Evolutionary conservation across 352 stramenopile species (phyloP).

Genomic region (Phytophthora chlamydospora): DNA sequence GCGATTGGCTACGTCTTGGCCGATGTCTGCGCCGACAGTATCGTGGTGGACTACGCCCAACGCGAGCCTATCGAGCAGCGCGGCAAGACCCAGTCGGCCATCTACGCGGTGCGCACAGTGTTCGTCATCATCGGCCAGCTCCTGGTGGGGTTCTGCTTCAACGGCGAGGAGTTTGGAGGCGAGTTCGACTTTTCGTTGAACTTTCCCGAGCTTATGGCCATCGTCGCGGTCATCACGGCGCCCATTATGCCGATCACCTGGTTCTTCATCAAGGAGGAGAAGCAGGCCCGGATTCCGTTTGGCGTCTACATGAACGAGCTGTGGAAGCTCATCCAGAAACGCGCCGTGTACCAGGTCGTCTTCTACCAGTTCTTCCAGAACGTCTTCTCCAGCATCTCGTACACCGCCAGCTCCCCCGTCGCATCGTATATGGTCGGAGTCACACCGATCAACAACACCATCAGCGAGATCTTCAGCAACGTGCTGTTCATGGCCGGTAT

Average conservation of each 20-base stretch:
- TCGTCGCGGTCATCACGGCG: constrained; percentile 30
- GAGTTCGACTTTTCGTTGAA: constrained; percentile 49
- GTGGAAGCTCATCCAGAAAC: constrained; percentile 43
- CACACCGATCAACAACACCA: constrained; percentile 40
- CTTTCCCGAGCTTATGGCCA: constrained; percentile 41
- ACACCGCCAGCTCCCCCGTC: constrained; percentile 33
- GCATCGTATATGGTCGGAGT: constrained; percentile 38
- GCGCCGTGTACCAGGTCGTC: constrained; percentile 52
- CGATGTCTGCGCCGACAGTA: constrained; percentile 60
- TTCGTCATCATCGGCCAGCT: constrained; percentile 36
- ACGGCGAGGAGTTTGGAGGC: constrained; percentile 52
- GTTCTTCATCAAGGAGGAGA: constrained; percentile 51
- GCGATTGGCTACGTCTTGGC: constrained; percentile 63
- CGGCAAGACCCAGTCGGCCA: constrained; percentile 42
- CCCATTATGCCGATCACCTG: constrained; percentile 41
- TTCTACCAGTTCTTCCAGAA: constrained; percentile 46
- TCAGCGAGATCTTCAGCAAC: constrained; percentile 39
- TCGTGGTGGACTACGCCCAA: constrained; percentile 44
- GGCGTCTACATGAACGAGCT: constrained; percentile 36
- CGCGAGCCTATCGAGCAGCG: constrained; percentile 35
- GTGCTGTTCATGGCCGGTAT: constrained; percentile 38
- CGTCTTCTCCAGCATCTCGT: constrained; percentile 41
- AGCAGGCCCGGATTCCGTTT: constrained; percentile 27
- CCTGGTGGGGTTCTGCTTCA: constrained; percentile 50
- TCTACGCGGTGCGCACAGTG: constrained; percentile 42